These are phyloP conservation scores for Corynespora cassiicola DNA, from an alignment of 2,329 filamentous ascomycete species.

Conservation along the genomic window DNA sequence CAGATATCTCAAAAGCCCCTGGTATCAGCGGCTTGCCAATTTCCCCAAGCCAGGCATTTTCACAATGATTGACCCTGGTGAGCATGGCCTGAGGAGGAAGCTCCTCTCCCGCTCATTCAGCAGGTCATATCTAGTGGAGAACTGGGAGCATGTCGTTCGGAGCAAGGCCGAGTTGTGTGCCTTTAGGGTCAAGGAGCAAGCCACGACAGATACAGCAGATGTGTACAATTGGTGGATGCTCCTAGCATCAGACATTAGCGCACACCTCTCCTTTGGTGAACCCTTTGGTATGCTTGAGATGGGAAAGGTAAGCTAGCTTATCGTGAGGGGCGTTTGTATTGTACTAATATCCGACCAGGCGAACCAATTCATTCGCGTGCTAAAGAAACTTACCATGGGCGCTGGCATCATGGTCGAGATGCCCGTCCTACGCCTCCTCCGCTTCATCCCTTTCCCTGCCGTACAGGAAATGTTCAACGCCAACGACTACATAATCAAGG, in stretches of 20 bases:
- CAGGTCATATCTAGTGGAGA: slow-evolving; percentile 38
- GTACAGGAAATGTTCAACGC: slow-evolving; percentile 44
- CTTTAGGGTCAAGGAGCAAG: slow-evolving; percentile 32
- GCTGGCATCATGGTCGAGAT: slow-evolving; percentile 45
- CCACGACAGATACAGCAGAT: slow-evolving; percentile 36
- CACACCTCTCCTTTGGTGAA: slow-evolving; percentile 48
- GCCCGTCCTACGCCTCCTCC: slow-evolving; percentile 41
- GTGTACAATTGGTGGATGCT: slow-evolving; percentile 47
- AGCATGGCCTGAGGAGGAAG: slow-evolving; percentile 44
- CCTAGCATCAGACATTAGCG: slow-evolving; percentile 48
- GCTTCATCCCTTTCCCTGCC: slow-evolving; percentile 33
- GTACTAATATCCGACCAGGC: slow-evolving; percentile 13
- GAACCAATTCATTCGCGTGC: slow-evolving; percentile 44
- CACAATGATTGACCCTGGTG: slow-evolving; percentile 42
- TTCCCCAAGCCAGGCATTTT: slow-evolving; percentile 42
- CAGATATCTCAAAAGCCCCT: slow-evolving; percentile 49
- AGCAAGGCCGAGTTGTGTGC: slow-evolving; percentile 43
- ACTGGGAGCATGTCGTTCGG: slow-evolving; percentile 46
- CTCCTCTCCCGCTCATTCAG: slow-evolving; percentile 46
- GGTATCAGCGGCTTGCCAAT: slow-evolving; percentile 41
- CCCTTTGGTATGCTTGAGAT: slow-evolving; percentile 47
- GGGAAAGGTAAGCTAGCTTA: slow-evolving; percentile 31
- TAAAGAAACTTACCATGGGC: slow-evolving; percentile 43
- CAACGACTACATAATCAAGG: slow-evolving; percentile 38
- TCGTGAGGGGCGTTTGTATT: neutral